Evolutionary conservation across 768 basidiomycete genomes (phyloP), one percentile per base, ranked within the genome.

Genomic region (Lactarius psammicola): DNA sequence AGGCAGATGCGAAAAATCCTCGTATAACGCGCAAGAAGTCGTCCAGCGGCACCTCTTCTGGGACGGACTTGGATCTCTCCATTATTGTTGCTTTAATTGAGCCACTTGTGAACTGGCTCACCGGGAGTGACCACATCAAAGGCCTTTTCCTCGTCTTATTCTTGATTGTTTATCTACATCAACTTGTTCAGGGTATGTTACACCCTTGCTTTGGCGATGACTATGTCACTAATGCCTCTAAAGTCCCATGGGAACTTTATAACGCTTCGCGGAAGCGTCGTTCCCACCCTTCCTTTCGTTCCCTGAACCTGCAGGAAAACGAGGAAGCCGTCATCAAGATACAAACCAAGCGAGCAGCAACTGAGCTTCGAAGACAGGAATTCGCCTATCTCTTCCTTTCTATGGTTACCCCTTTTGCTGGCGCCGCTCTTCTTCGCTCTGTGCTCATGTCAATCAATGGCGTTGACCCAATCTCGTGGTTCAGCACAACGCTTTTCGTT

Each of bases 131-230:
- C 73, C 80, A 89, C 69, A 76, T 92, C 73, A 89, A 90, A 74
- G 88, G 89, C 69, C 72, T 90, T 10, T 76, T 90, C 59, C 80
- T 92, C 31, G 75, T 91, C 28, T 74, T 86, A 26, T 79, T 91
- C n/a, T 78, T 92, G 49, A 81, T 92, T 23, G 89, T 86, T 72
- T 93, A 93, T 69, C 78, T 93, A 46, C 90, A 92, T 71, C 90
- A 93, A 74, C 82, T 94, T 56, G 86, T 92, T 62, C 89, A 92
- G 82, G 80, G 91, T 90, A 63, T 30, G 84, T 78, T 3, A 18
- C 61, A 1, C 11, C 17, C 5, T 30, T 46, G 33, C 17, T 53
- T 58, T 53, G 31, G 51, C 60, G 38, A 36, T 31, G 33, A 26
- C 20, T 26, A 53, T 8, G 11, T 66, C 26, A 5, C 49, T 66